A percentile compares a stretch with the other conserved stretches of the same genome.
Conservation (phyloP, 2,329 filamentous ascomycete genomes). For the Alternaria angustiovoidea region DNA sequence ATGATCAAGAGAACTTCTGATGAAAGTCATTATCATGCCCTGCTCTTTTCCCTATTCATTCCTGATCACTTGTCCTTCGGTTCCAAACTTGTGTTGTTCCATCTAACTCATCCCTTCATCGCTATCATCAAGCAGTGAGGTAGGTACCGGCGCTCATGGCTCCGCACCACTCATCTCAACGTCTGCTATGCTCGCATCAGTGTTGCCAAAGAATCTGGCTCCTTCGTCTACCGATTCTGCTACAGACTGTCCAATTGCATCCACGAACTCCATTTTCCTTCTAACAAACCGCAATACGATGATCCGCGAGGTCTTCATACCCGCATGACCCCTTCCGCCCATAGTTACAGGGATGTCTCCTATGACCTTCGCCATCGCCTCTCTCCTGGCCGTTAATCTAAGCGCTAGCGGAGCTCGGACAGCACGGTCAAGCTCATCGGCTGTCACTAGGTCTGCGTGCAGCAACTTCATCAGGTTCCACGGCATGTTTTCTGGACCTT, state of each 20-base stretch:
- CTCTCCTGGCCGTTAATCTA: neutral
- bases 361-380: neutral
- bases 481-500: conserved; percentile 12
- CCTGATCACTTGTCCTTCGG: neutral
- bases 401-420: conserved; percentile 4
- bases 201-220: neutral
- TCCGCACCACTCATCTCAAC: neutral
- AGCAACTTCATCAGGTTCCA: conserved; percentile 3
- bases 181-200: neutral
- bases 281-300: neutral
- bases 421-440: neutral
- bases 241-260: neutral
- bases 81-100: neutral
- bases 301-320: neutral
- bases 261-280: neutral
- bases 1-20: neutral
- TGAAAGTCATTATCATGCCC: neutral
- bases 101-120: neutral
- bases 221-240: neutral
- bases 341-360: neutral
- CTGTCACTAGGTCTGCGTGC: conserved; percentile 18
- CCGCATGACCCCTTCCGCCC: neutral
- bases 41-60: neutral
- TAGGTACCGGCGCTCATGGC: neutral
- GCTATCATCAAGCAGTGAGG: neutral